Evolutionary conservation across 495 filamentous ascomycete genomes (phyloP).

Genomic region (Lichina pygmaea): DNA sequence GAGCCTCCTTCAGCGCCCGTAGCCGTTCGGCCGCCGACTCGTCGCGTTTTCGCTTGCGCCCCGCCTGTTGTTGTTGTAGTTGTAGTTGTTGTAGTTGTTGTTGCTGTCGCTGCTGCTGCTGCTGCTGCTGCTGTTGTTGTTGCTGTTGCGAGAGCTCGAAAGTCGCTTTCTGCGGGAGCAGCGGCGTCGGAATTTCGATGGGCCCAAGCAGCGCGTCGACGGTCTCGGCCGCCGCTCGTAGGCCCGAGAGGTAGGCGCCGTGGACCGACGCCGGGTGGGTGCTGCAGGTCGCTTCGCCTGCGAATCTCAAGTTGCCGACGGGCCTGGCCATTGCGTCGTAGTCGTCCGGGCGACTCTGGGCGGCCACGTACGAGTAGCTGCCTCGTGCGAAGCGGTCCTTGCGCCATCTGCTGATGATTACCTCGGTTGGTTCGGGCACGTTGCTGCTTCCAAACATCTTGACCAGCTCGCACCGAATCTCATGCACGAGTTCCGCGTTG

Average conservation of each 20-base stretch:
- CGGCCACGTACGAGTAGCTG: conserved; percentile 80
- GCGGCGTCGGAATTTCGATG: conserved; percentile 44
- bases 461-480: conserved; percentile 49
- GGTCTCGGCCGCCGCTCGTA: conserved; percentile 68
- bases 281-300: conserved; percentile 83
- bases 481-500: conserved; percentile 45
- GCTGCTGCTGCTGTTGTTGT: background rate
- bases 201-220: conserved; percentile 55
- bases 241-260: conserved; percentile 79
- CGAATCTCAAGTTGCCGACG: conserved; percentile 79
- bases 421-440: conserved; percentile 57
- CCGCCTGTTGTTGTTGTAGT: background rate
- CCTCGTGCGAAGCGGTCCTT: conserved; percentile 70
- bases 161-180: conserved; percentile 34
- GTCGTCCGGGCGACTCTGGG: conserved; percentile 54
- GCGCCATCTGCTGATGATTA: conserved; percentile 84
- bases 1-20: conserved; percentile 16
- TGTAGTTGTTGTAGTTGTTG: too few relatives aligned
- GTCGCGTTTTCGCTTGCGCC: conserved; percentile 25
- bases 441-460: conserved; percentile 32
- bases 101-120: background rate
- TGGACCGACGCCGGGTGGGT: conserved; percentile 94
- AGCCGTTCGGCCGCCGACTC: background rate
- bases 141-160: background rate
- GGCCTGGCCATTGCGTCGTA: conserved; percentile 79